Evolutionary conservation across 805 yeast genomes (phyloP), one percentile per base, ranked within the genome.

Genomic region (Maudiozyma bulderi): DNA sequence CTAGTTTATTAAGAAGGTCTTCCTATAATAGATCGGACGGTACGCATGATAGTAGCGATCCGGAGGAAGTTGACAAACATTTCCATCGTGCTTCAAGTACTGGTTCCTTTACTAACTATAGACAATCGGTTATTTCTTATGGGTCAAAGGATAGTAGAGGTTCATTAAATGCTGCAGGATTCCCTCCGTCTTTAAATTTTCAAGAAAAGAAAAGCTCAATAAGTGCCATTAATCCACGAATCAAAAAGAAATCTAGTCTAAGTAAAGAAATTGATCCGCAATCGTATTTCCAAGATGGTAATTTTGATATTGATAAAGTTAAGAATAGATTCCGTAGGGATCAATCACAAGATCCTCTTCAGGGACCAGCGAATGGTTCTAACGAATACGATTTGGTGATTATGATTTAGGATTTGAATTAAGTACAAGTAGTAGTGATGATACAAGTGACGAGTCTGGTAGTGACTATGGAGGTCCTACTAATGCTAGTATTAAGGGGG

Each of bases 1-100:
- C 37, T 33, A 49, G 74, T 0, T 61, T 81, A 33, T 65, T 82
- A 57, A 73, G 74, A 60, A 75, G 76, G 48, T 71, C 77, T 1
- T 64, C 72, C 26, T 69, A 67, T 46, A 68, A 62, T 5, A 37
- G 45, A 15, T 55, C 55, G 13, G 42, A 54, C 2, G 55, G 59
- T 29, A 58, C 62, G 10, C 48, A 51, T 29, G 55, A 59, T 1
- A 57, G 59, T 30, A 58, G 58, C 10, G 65, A 54, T n/a, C 55
- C 55, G 32, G 42, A 44, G 41, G 34, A 11, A 10, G 20, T 14
- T 3, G 51, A 47, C 10, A 40, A 40, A 11, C 5, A 33, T 15
- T 29, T 40, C 8, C 39, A 35, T n/a, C 26, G 43, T 20, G 43
- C 49, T 5, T 40, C 47, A 8, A 47, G 41, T 30, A 42, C 33